Conservation (phyloP, 441 rosid genomes). For the Cnidoscolus chayamansa region DNA sequence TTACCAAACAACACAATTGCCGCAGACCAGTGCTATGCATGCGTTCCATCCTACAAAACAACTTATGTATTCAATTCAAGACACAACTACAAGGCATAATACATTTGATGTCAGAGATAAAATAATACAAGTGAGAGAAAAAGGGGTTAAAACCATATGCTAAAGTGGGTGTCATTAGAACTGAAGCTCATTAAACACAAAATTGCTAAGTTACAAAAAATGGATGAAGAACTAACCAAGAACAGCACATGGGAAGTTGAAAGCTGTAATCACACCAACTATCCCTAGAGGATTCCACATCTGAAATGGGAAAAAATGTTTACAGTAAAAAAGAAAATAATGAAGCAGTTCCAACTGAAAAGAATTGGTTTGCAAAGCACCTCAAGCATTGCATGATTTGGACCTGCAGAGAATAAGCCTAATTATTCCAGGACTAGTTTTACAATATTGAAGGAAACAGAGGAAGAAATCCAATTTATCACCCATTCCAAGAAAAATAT, state of each 20-base stretch:
- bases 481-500: neutral
- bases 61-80: conserved; percentile 9
- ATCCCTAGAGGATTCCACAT: conserved; percentile 98
- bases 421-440: conserved; percentile 22
- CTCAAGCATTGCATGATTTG: conserved; percentile 95
- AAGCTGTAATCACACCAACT: conserved; percentile 95
- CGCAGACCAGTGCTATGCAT: conserved; percentile 92
- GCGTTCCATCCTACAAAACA: conserved; percentile 92
- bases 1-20: conserved; percentile 97
- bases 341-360: conserved; percentile 11
- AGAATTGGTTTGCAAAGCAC: conserved; percentile 34
- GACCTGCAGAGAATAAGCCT: conserved; percentile 51
- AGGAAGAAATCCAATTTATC: neutral
- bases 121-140: neutral
- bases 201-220: conserved; percentile 9
- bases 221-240: conserved; percentile 59
- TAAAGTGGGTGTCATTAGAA: neutral
- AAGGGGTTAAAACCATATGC: neutral
- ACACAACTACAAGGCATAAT: neutral
- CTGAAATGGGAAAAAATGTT: conserved; percentile 38
- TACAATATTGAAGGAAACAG: neutral
- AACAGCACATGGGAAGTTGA: conserved; percentile 95
- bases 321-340: neutral
- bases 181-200: neutral
- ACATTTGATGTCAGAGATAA: neutral